Evolutionary conservation across 2,329 filamentous ascomycete genomes (phyloP).

Genomic region (Pseudodiploospora longispora): DNA sequence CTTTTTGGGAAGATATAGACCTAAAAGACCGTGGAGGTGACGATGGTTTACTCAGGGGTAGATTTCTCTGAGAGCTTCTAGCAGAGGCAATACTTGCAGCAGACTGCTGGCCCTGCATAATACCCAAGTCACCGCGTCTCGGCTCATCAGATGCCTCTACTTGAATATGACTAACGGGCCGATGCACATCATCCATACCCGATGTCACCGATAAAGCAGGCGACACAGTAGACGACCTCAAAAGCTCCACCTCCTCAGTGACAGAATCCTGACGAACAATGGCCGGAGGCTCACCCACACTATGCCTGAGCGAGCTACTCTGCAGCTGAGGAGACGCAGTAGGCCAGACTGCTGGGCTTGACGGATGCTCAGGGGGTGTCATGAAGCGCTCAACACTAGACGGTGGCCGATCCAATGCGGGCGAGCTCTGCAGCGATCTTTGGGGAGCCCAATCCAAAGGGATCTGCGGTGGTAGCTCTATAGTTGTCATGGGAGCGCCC

Average conservation of each 20-base stretch:
- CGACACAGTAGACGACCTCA: conserved; percentile 6
- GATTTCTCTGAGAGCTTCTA: no score
- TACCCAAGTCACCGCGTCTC: no score
- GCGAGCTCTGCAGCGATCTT: neutral
- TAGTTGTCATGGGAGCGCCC: neutral
- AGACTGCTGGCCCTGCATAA: no score
- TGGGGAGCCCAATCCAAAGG: neutral
- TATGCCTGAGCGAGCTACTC: no score
- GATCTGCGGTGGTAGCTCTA: neutral
- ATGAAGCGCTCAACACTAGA: neutral
- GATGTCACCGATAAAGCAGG: conserved; percentile 8
- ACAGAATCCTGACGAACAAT: neutral
- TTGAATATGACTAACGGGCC: no score
- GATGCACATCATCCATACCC: neutral
- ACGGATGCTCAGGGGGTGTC: neutral
- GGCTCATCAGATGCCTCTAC: no score
- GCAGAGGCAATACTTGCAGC: no score
- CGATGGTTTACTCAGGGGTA: no score
- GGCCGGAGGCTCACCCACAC: no score
- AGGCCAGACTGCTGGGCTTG: neutral
- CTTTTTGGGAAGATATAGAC: no score
- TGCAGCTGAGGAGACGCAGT: no score
- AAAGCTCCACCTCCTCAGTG: neutral
- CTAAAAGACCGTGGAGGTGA: no score
- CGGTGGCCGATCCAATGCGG: neutral